A percentile compares a stretch with the other conserved stretches of the same genome.
These are phyloP conservation scores for Colletotrichum coccodes DNA, from an alignment of 2,329 filamentous ascomycete genomes.

Conservation along the genomic window DNA sequence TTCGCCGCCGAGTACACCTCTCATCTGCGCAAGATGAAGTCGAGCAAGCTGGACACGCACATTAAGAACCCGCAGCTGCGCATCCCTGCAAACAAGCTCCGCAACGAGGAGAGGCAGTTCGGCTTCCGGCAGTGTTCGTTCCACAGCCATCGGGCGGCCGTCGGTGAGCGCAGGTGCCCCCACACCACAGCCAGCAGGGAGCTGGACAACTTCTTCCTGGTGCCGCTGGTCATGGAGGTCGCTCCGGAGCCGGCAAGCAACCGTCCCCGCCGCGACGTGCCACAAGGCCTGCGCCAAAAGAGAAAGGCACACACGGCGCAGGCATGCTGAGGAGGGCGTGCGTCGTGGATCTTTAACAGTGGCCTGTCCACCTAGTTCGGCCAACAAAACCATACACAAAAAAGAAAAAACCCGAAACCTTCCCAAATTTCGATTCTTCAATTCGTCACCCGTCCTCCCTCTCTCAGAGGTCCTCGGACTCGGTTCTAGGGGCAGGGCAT, in stretches of 20 bases:
- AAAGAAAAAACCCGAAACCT: neutral
- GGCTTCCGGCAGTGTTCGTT: conserved; percentile 72
- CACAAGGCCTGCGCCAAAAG: neutral
- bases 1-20: conserved; percentile 61
- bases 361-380: neutral
- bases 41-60: conserved; percentile 60
- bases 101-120: conserved; percentile 66
- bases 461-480: conserved; percentile 21
- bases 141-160: conserved; percentile 65
- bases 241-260: neutral
- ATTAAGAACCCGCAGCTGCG: conserved; percentile 71
- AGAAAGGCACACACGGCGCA: conserved; percentile 3
- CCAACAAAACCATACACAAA: neutral
- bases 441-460: neutral
- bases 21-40: conserved; percentile 63
- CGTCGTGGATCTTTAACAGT: neutral
- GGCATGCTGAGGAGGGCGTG: neutral
- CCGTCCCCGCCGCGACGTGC: conserved; percentile 1
- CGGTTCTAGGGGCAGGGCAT: neutral
- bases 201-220: conserved; percentile 35
- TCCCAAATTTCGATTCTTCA: neutral
- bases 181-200: conserved; percentile 42
- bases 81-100: conserved; percentile 64
- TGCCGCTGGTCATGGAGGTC: conserved; percentile 32
- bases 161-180: conserved; percentile 65